Evolutionary conservation across 176 grass and related monocot species (phyloP).

Genomic region (Avena sativa): DNA sequence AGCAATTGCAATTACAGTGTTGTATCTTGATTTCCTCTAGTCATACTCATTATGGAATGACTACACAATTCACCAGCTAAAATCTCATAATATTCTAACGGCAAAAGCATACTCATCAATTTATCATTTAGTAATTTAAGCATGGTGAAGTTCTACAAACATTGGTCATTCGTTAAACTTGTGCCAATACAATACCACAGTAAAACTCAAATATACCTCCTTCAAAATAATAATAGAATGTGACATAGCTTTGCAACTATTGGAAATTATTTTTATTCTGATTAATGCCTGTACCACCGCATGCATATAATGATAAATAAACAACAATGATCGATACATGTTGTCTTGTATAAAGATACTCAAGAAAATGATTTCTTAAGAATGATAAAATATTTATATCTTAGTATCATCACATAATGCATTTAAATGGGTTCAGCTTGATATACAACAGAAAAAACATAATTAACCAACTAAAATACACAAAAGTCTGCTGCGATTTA

Average conservation of each 20-base stretch:
- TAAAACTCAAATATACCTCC: not conserved
- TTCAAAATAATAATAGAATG: slow-evolving; percentile 12
- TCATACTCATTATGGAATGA: not conserved
- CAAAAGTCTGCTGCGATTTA: not conserved
- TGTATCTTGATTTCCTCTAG: slow-evolving; percentile 11
- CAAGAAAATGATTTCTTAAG: not conserved
- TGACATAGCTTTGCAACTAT: not conserved
- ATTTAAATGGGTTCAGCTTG: not conserved
- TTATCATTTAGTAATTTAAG: not conserved
- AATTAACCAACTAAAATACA: not conserved
- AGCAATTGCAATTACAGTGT: slow-evolving; percentile 20
- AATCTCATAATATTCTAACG: slow-evolving; percentile 10
- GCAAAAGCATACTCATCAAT: not conserved
- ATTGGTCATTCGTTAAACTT: not conserved
- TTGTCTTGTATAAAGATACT: not conserved
- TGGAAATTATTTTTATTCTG: not conserved
- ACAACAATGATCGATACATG: too few relatives aligned
- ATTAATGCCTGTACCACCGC: not conserved
- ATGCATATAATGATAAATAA: not conserved
- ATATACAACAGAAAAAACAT: not conserved
- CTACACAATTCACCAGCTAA: not conserved
- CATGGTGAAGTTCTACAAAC: not conserved
- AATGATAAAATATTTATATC: not conserved
- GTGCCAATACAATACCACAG: not conserved
- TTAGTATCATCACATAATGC: not conserved